Conservation (phyloP, 495 filamentous ascomycete genomes). For the Aspergillus kassunensis region DNA sequence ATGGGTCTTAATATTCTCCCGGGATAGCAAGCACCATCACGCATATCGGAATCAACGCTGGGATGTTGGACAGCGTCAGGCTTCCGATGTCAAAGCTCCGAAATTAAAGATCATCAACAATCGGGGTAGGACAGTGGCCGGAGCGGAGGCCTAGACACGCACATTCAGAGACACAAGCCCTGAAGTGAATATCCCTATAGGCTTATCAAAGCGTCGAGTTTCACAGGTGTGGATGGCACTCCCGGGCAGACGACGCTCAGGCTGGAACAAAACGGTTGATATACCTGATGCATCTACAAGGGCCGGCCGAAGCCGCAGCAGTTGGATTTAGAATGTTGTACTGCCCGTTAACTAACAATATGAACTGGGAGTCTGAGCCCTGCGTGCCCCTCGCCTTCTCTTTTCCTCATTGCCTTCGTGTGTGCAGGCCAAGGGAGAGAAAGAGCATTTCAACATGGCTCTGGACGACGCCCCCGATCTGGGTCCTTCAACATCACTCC, state of each 20-base stretch:
- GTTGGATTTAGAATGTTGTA: slow-evolving; percentile 1
- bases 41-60: neutral
- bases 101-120: neutral
- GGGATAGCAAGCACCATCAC: neutral
- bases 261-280: neutral
- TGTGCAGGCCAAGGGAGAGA: neutral
- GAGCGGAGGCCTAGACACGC: neutral
- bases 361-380: neutral
- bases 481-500: neutral
- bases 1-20: neutral
- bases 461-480: slow-evolving; percentile 12
- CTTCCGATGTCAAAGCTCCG: slow-evolving; percentile 4
- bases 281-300: neutral
- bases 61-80: neutral
- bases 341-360: neutral
- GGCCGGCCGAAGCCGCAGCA: neutral
- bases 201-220: neutral
- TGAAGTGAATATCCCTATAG: neutral
- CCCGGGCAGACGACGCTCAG: neutral
- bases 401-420: neutral
- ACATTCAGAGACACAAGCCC: neutral
- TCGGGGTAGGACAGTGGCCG: neutral
- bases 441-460: slow-evolving; percentile 9
- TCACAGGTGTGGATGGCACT: neutral
- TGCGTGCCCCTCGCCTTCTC: neutral